Conservation (phyloP, 352 stramenopile species). For the Globisporangium okanoganense region DNA sequence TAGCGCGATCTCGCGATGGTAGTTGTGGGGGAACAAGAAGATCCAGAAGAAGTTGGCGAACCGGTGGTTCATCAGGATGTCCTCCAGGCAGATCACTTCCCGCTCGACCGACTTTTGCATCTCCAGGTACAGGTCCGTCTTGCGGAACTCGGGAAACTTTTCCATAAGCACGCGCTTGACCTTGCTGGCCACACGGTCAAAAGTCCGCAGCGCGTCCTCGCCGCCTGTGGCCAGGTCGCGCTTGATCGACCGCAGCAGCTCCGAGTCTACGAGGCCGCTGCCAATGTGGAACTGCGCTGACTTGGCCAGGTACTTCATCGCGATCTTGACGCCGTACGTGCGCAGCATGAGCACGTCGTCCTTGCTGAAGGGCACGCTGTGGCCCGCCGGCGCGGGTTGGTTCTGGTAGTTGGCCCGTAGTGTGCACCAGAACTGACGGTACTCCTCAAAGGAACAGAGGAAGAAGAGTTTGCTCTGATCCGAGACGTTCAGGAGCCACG, state of each 20-base stretch:
- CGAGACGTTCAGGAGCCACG: constrained; percentile 44
- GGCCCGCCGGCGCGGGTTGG: constrained; percentile 10
- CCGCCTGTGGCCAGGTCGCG: constrained; percentile 69
- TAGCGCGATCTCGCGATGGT: constrained; percentile 80
- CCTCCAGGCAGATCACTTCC: constrained; percentile 78
- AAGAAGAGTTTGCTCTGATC: constrained; percentile 84
- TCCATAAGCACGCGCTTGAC: constrained; percentile 82
- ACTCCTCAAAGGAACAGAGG: constrained; percentile 72
- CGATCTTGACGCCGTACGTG: constrained; percentile 85
- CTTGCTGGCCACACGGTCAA: constrained; percentile 68
- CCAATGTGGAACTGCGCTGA: constrained; percentile 82
- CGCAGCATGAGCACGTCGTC: constrained; percentile 81
- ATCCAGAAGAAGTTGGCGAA: constrained; percentile 89
- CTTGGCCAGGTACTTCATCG: constrained; percentile 80
- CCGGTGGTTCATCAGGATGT: constrained; percentile 86
- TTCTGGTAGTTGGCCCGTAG: constrained; percentile 59
- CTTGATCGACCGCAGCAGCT: constrained; percentile 69
- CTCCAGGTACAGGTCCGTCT: constrained; percentile 75
- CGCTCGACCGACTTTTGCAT: constrained; percentile 78
- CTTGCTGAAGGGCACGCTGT: constrained; percentile 58
- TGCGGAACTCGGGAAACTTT: constrained; percentile 73
- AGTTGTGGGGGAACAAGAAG: constrained; percentile 87
- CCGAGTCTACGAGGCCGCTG: constrained; percentile 45
- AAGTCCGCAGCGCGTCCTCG: constrained; percentile 77
- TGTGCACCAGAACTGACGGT: constrained; percentile 70